Evolutionary conservation across 371 early-diverging fungal genomes (phyloP), one percentile per base, ranked within the genome.

Genomic region (Circinella minor): DNA sequence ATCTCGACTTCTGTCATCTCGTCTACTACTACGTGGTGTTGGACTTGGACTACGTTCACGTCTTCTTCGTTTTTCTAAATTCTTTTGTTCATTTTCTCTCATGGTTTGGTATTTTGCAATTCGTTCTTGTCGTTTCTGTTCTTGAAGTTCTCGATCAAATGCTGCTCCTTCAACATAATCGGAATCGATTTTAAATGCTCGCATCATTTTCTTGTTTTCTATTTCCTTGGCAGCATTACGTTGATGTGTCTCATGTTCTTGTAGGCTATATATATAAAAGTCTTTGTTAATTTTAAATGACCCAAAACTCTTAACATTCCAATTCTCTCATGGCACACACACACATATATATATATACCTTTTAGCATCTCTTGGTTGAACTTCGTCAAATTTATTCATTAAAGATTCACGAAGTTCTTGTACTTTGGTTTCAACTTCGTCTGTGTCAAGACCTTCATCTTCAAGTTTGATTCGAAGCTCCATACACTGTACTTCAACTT

Each of bases 401-500:
- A 94, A 75, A 38, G 80, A 76, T 63, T 74, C 66, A 51, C 93
- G 82, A 38, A 88, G 72, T 54, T 74, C 78, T 61, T 81, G 68
- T 3, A 92, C 90, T 64, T 85, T 81, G 18, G 71, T 73, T 57
- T 90, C 93, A 20, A 94, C 80, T 27, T 90, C 89, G 4, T 84
- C 91, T 17, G 89, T 55, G 43, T 34, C 17, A 3, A 73, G 18
- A 13, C 89, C 92, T 68, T 92, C 83, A 59, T 90, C 94, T 71
- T 95, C 96, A n/a, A 97, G 86, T 70, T 91, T 77, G 66, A 93
- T 89, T 70, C 84, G 87, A 17, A 96, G 80, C 78, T 87, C 86
- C 69, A 95, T 82, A 74, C 96, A 95, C 67, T 93, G 79, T 48
- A 98, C 81, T 73, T 98, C 99, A 2, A 97, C 82, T 71, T 92